Percentiles rank a stretch among this genome's conserved stretches.
phyloP scores from a whole-genome alignment of 225 moss, liverwort and hornwort genomes.

The Marchantia polymorpha region DNA sequence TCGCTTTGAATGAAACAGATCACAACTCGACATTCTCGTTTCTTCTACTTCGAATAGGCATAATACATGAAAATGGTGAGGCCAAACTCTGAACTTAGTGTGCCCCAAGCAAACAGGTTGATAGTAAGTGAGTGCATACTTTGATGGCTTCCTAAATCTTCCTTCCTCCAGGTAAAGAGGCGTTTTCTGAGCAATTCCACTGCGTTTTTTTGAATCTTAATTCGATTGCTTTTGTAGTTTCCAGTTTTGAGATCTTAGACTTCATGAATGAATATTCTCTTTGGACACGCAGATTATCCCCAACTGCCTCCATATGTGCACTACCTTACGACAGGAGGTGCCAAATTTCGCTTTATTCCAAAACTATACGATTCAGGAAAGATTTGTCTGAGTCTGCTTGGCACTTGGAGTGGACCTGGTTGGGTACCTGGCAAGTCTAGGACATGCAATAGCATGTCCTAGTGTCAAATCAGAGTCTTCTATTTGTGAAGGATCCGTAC shows the following conservation, averaged over 20 bases:
- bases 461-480: conserved; percentile 74
- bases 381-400: conserved; percentile 78
- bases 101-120: no score
- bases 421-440: conserved; percentile 76
- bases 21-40: no score
- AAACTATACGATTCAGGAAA: conserved; percentile 66
- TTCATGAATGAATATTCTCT: background rate
- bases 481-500: conserved; percentile 70
- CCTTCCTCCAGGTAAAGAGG: conserved; percentile 55
- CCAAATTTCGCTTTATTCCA: conserved; percentile 73
- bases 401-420: conserved; percentile 63
- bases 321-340: conserved; percentile 73
- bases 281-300: conserved; percentile 60
- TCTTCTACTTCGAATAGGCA: no score
- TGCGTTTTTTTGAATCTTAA: background rate
- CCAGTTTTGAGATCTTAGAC: background rate
- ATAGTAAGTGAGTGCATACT: no score
- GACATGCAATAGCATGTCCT: conserved; percentile 76
- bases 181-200: background rate
- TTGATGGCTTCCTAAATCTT: conserved; percentile 45
- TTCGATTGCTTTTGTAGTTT: background rate
- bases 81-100: no score
- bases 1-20: no score
- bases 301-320: conserved; percentile 72
- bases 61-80: no score